Evolutionary conservation across 176 grass and related monocot species (phyloP).

Genomic region (Tillandsia fasciculata): DNA sequence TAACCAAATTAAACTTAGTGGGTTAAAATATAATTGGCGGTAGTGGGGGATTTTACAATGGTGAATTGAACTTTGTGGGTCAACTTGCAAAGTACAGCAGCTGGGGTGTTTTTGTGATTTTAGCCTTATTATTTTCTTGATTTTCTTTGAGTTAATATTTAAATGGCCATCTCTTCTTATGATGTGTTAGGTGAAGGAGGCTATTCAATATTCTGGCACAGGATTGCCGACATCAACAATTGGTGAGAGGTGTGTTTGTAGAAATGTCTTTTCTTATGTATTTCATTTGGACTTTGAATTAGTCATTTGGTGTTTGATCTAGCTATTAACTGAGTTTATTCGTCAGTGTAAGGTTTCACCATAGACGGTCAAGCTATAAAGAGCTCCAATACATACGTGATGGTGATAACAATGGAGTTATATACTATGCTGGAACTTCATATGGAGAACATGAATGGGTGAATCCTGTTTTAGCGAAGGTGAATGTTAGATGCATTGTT

Average conservation of each 20-base stretch:
- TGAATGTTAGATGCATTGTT: conserved; percentile 17
- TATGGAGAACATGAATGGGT: conserved; percentile 89
- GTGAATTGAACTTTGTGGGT: too few relatives aligned
- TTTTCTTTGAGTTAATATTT: background rate
- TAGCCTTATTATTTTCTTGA: too few relatives aligned
- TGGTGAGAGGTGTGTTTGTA: conserved; percentile 42
- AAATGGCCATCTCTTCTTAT: background rate
- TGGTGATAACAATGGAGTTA: conserved; percentile 78
- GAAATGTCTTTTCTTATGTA: conserved; percentile 1
- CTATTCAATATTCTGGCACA: conserved; percentile 44
- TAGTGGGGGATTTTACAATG: too few relatives aligned
- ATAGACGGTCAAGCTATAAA: conserved; percentile 85
- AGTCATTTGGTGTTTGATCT: conserved; percentile 10
- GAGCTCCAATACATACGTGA: conserved; percentile 92
- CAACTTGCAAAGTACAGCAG: too few relatives aligned
- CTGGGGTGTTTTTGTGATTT: too few relatives aligned
- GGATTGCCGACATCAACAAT: conserved; percentile 22
- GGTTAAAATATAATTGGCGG: too few relatives aligned
- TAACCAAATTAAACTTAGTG: too few relatives aligned
- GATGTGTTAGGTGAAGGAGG: conserved; percentile 54
- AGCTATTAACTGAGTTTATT: background rate
- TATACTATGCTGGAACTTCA: conserved; percentile 88
- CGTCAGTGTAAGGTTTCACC: conserved; percentile 67
- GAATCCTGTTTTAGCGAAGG: conserved; percentile 91
- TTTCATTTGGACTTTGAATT: background rate